These are phyloP conservation scores for Xerocomus nothofagi DNA, from an alignment of 1,284 basidiomycete species.

Conservation along the genomic window DNA sequence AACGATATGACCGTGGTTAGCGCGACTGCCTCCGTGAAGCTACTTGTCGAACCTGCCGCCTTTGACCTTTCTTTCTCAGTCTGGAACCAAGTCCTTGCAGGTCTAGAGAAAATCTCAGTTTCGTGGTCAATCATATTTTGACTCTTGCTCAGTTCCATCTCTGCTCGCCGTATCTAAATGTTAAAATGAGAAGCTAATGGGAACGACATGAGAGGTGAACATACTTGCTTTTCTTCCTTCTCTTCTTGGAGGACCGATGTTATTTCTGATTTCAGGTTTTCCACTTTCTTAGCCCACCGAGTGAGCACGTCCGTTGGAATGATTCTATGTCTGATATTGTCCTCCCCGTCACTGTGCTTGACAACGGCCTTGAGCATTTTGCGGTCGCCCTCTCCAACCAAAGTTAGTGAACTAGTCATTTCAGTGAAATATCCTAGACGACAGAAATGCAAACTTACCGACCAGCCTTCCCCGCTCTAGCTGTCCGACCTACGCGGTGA, in stretches of 20 bases:
- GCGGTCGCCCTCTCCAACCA: constrained; percentile 95
- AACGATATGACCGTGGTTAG: constrained; percentile 2
- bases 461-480: constrained; percentile 90
- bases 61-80: constrained; percentile 80
- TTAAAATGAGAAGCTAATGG: constrained; percentile 14
- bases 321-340: constrained; percentile 88
- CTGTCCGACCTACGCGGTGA: constrained; percentile 95
- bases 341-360: constrained; percentile 78
- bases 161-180: constrained; percentile 76
- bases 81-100: constrained; percentile 98
- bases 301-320: constrained; percentile 79
- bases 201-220: constrained; percentile 22
- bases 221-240: constrained; percentile 90
- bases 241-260: constrained; percentile 87
- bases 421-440: constrained; percentile 9
- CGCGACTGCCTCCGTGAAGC: not conserved
- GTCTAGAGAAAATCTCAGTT: constrained; percentile 92
- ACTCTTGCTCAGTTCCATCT: constrained; percentile 96
- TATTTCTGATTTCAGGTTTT: constrained; percentile 78
- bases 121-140: constrained; percentile 95
- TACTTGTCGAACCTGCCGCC: constrained; percentile 62
- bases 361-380: constrained; percentile 97
- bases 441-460: constrained; percentile 52
- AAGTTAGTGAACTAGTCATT: constrained; percentile 76
- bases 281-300: constrained; percentile 73